Base-by-base conservation (phyloP, 257 asterid genomes). In the Nicotiana sylvestris region DNA sequence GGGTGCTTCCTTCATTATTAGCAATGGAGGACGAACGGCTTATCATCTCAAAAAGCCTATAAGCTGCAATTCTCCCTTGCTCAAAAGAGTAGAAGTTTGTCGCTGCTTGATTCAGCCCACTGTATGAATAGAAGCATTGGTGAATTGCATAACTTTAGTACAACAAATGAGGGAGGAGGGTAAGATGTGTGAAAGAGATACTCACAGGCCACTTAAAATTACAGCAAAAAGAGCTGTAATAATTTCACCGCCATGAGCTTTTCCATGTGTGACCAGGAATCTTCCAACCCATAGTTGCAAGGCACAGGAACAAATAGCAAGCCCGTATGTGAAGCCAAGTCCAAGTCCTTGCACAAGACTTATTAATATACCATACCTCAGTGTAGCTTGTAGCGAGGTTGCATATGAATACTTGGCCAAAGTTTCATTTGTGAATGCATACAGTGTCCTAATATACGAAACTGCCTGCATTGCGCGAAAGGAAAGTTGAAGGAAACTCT, bases 321-420 rank as follows among this genome's bases (percentile, higher is more conserved):
- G 99, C 86, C 99, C 99, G 83, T 96, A 96, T 4, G 99, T 96
- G 88, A 96, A 96, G 77, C 99, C 99, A 85, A 96, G 99, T 55
- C 99, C 99, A 91, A 96, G 99, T 74, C 99, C 99, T 96, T 96
- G 99, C 86, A 96, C 99, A 51, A 96, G 97, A 90, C 99, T 96
- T 83, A 96, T 96, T 89, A 96, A 88, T 92, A 96, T 96, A 78
- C 99, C 99, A 83, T 96, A 96, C 90, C 98, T 91, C 79, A 96
- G 91, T 4, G 99, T 94, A 66, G 99, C 99, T 94, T 96, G 99
- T 77, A 96, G 92, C 8, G 99, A 96, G 83, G 98, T 94, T 64
- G 99, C 99, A 84, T 96, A 96, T 60, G 99, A 94, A 87, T 96
- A 96, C 89, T 96, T 96, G 43, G 99, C 98, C 90, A 96, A 85